Base-by-base conservation (phyloP, 768 basidiomycete species). In the Mycena indigotica region DNA sequence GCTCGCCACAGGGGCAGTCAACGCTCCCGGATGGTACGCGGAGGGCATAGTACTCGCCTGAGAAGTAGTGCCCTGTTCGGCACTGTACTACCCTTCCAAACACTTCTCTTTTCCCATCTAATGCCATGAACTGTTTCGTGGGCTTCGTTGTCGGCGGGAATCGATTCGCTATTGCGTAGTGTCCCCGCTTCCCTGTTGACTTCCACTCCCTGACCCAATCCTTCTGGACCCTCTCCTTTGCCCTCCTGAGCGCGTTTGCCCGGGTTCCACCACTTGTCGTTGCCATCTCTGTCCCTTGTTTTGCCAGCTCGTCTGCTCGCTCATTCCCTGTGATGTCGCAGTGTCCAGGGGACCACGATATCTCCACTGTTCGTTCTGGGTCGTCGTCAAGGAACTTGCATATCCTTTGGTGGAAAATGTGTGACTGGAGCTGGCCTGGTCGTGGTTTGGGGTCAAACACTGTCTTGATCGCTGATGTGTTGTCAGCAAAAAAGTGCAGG, bases 41-140 rank as follows among this genome's bases (percentile, higher is more conserved):
- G 19, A 28, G 41, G 26, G 56, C 55, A 29, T 62, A 66, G 56
- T 66, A 66, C 44, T 58, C 60, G 39, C 66, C 66, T n/a, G 64
- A 63, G 49, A 59, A 64, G 4, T 62, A 53, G 58, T 66, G 65
- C 13, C 66, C 65, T 1, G 58, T 64, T 24, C 66, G 50, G 55
- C 58, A 67, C 28, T 58, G 64, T 19, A 53, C 56, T 21, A 61
- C 17, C 40, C 50, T 23, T 5, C 59, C 60, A 39, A 51, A 58
- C 15, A 61, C 54, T 25, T 58, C 52, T 4, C 57, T 21, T 24
- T 58, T 62, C 24, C 55, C 57, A n/a, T 39, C n/a, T n/a, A n/a
- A n/a, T n/a, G n/a, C 40, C 21, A 16, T 25, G 8, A 60, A 56
- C 28, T 52, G 46, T 1, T 30, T 6, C 19, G 48, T 53, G 6